phyloP scores from a whole-genome alignment of 2,329 filamentous ascomycete genomes.

The Pseudogymnoascus sp. region DNA sequence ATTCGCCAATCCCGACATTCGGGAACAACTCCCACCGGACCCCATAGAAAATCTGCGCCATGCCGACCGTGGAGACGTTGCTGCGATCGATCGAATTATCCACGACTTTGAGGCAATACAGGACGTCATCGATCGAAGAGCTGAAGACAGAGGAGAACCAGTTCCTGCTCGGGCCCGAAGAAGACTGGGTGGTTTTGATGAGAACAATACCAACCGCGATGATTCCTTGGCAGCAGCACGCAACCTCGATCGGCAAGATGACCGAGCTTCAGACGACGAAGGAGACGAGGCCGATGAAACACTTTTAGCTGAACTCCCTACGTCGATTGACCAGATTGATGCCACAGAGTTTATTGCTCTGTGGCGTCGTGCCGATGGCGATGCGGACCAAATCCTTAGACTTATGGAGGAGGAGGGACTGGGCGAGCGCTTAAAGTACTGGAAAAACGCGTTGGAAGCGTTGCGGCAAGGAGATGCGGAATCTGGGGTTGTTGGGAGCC shows the following conservation, averaged over 20 bases:
- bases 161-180: slow-evolving; percentile 20
- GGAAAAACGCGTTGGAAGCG: slow-evolving; percentile 44
- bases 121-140: neutral
- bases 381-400: slow-evolving; percentile 48
- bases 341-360: slow-evolving; percentile 38
- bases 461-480: neutral
- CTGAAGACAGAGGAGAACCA: slow-evolving; percentile 15
- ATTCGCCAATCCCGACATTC: slow-evolving; percentile 40
- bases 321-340: slow-evolving; percentile 19
- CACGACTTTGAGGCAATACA: slow-evolving; percentile 10
- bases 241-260: neutral
- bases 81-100: slow-evolving; percentile 14
- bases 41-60: slow-evolving; percentile 12
- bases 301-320: slow-evolving; percentile 20
- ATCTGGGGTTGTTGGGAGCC: neutral
- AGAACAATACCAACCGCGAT: slow-evolving; percentile 12
- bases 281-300: neutral
- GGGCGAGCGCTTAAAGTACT: slow-evolving; percentile 49
- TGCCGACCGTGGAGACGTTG: neutral
- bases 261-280: neutral
- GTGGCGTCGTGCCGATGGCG: slow-evolving; percentile 50
- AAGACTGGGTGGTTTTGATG: slow-evolving; percentile 16
- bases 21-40: slow-evolving; percentile 19
- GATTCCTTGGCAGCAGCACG: neutral
- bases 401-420: slow-evolving; percentile 54